Percentiles rank a stretch among this genome's conserved stretches.
phyloP scores from a whole-genome alignment of 2,329 filamentous ascomycete genomes.

The Aspergillus carbonarius region DNA sequence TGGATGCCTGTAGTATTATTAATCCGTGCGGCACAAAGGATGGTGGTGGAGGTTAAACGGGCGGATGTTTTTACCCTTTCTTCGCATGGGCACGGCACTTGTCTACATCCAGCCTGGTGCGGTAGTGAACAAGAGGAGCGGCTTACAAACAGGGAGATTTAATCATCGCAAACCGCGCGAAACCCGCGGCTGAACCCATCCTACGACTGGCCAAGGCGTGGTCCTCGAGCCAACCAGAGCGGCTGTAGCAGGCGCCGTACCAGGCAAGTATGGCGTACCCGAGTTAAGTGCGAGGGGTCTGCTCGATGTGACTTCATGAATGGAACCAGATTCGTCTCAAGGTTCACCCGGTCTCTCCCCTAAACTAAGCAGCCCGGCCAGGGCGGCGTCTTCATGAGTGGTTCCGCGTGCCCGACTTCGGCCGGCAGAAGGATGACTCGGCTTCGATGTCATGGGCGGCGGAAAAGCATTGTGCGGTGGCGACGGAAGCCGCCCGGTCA shows the following conservation, averaged over 20 bases:
- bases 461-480: conserved; percentile 5
- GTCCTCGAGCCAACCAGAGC: conserved; percentile 4
- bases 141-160: conserved; percentile 5
- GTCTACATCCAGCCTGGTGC: neutral
- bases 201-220: neutral
- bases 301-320: neutral
- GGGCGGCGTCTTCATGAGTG: neutral
- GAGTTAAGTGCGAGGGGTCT: neutral
- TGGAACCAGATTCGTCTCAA: neutral
- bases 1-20: neutral
- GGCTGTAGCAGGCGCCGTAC: neutral
- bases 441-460: conserved; percentile 13
- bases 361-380: neutral
- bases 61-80: neutral
- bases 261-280: neutral
- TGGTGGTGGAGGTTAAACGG: neutral
- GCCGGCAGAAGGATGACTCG: conserved; percentile 10
- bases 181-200: neutral
- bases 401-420: conserved; percentile 17
- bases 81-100: neutral
- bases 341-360: neutral
- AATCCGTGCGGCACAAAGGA: neutral
- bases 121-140: neutral
- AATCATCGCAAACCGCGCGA: conserved; percentile 18
- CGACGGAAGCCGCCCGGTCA: neutral